Evolutionary conservation across 2,329 filamentous ascomycete species (phyloP).

Genomic region (Beauveria medogensis): DNA sequence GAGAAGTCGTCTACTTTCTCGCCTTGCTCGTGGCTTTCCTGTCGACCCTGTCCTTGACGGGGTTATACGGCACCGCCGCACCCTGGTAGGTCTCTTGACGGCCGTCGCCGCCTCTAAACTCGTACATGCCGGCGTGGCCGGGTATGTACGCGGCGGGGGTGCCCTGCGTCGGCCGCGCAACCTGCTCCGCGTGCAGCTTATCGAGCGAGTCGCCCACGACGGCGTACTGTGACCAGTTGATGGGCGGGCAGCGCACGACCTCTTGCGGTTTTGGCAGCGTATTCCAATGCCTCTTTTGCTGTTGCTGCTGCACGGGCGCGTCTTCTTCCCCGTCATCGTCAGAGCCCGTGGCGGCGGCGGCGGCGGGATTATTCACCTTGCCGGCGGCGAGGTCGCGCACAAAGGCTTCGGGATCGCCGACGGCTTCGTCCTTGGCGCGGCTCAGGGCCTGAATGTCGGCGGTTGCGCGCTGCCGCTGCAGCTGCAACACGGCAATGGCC

Average conservation of each 20-base stretch:
- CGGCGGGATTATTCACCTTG: slow-evolving; percentile 34
- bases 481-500: slow-evolving; percentile 77
- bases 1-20: slow-evolving; percentile 19
- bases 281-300: slow-evolving; percentile 39
- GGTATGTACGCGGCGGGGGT: slow-evolving; percentile 33
- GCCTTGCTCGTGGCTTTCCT: slow-evolving; percentile 25
- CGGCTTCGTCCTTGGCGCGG: slow-evolving; percentile 60
- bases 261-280: slow-evolving; percentile 70
- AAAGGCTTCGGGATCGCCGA: slow-evolving; percentile 65
- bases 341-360: slow-evolving; percentile 6
- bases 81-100: slow-evolving; percentile 39
- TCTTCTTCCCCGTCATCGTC: slow-evolving; percentile 14
- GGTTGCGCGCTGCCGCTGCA: slow-evolving; percentile 72
- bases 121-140: slow-evolving; percentile 38
- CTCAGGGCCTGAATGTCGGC: slow-evolving; percentile 66
- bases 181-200: slow-evolving; percentile 75
- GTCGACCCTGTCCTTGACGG: slow-evolving; percentile 38
- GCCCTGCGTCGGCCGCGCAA: slow-evolving; percentile 52
- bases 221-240: slow-evolving; percentile 94
- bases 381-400: slow-evolving; percentile 58
- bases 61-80: slow-evolving; percentile 39
- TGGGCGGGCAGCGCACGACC: slow-evolving; percentile 74
- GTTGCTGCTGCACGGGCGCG: slow-evolving; percentile 6
- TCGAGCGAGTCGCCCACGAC: slow-evolving; percentile 74
- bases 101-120: slow-evolving; percentile 38